Evolutionary conservation across 2,329 filamentous ascomycete species (phyloP), one percentile per base, ranked within the genome.

Genomic region (Lachnellula subtilissima): DNA sequence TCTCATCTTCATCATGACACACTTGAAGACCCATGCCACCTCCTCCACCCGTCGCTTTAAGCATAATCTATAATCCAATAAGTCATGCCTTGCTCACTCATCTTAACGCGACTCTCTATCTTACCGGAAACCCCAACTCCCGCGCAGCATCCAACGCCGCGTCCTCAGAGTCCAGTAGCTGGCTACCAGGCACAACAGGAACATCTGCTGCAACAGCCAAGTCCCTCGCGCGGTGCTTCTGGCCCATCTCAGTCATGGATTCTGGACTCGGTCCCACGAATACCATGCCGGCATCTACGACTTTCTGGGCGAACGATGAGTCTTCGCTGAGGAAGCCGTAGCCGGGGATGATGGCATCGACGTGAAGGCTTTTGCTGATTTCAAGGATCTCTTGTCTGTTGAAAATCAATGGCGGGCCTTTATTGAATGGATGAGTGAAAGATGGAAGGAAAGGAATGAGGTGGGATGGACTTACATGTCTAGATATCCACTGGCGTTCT

Each of bases 311-410:
- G 65, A 88, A 87, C 4, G 79, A 75, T 4, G 81, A 76, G 64
- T 86, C 85, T 56, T 88, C 85, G 0, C 80, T 80, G 1, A 88
- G 69, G 57, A 87, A 87, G 0, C 85, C 85, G 70, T 88, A 88
- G 2, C 85, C 85, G 0, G 85, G 85, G 50, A 85, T 83, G 15
- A 88, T 76, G 3, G 82, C 83, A 58, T 87, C 76, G 2, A 57
- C 56, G 11, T 53, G 22, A n/a, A 40, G 7, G 17, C 46, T 32
- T 48, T 52, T 25, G 32, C 58, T 52, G 40, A 58, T 56, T 14
- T 49, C 47, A 12, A 61, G 51, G 14, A 59, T 55, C 15, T 46
- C 46, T 14, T 54, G 40, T 8, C 32, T 53, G 4, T 50, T 54
- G 35, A 22, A 22, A 5, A 17, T 40, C 37, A 40, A 40, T 6